Conservation (phyloP, 176 grass and related monocot species). For the Triticum urartu region DNA sequence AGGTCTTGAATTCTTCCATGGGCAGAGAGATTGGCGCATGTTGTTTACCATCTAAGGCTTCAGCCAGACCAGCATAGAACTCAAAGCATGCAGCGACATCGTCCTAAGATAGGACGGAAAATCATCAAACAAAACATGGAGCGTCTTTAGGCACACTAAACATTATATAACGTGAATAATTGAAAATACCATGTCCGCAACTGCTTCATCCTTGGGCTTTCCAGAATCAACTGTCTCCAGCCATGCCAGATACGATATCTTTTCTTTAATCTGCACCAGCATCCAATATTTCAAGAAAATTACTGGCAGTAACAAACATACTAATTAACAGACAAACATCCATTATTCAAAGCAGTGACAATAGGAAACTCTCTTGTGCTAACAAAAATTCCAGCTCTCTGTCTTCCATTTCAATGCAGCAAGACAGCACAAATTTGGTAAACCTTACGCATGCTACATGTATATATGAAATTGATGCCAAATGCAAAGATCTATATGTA, state of each 20-base stretch:
- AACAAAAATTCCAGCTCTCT: not conserved
- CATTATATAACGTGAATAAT: slow-evolving; percentile 10
- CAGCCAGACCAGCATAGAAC: slow-evolving; percentile 84
- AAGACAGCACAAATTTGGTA: not conserved
- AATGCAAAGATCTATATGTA: not conserved
- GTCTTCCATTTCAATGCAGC: slow-evolving; percentile 5
- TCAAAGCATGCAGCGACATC: slow-evolving; percentile 94
- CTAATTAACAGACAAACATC: not conserved
- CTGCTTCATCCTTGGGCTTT: slow-evolving; percentile 91
- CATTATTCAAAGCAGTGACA: not conserved
- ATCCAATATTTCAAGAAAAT: slow-evolving; percentile 30
- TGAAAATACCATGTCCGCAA: slow-evolving; percentile 60
- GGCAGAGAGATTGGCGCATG: slow-evolving; percentile 67
- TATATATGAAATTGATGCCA: not conserved
- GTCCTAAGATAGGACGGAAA: slow-evolving; percentile 61
- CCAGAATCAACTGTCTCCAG: slow-evolving; percentile 80
- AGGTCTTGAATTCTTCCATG: slow-evolving; percentile 79
- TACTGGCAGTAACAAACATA: not conserved
- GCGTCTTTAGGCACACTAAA: not conserved
- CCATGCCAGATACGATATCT: slow-evolving; percentile 70
- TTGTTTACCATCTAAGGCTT: slow-evolving; percentile 84
- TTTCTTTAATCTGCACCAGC: slow-evolving; percentile 72
- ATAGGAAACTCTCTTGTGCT: not conserved
- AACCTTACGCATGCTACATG: not conserved
- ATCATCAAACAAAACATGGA: slow-evolving; percentile 13